Evolutionary conservation across 2,329 filamentous ascomycete genomes (phyloP), one percentile per base, ranked within the genome.

Genomic region (Pleurostoma richardsiae): DNA sequence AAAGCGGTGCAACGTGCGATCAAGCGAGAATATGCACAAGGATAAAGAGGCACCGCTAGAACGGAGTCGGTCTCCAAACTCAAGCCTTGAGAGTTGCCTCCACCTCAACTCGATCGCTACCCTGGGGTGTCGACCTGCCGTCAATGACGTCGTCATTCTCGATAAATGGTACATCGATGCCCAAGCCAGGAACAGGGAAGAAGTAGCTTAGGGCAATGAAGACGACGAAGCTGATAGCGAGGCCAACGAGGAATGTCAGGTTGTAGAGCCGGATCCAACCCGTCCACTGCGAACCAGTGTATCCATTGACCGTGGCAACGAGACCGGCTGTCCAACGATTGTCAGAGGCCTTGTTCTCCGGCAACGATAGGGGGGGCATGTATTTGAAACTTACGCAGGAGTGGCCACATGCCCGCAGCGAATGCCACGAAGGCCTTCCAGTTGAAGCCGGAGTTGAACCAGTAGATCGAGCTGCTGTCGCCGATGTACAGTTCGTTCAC

Each of bases 401-500:
- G 53, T 30, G 54, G 50, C 38, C 59, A 55, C 44, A 54, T 55
- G 41, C 59, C 58, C 4, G 65, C 64, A 5, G 64, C 50, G 5
- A 66, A 56, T 36, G 33, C 33, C n/a, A n/a, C 33, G 33, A 36
- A 36, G 2, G 33, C 33, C 33, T n/a, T 36, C 33, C 66, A 72
- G 45, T 76, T 74, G 42, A 73, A 53, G 1, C 71, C 73, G 11
- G 61, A 47, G 31, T 52, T 60, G 54, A 62, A 76, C 54, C 65
- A 72, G 51, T 73, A 76, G 19, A 69, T 60, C 3, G 63, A 61
- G 6, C 61, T 50, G n/a, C 58, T 52, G 31, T 59, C 40, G 1
- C 61, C 60, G 28, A 61, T 50, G 52, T 73, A 76, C 1, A 76
- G 61, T 46, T 73, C 68, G 5, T 62, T 60, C 7, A 76, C 57